Evolutionary conservation across 306 rosid genomes (phyloP), one percentile per base, ranked within the genome.

Genomic region (Castanea crenata): DNA sequence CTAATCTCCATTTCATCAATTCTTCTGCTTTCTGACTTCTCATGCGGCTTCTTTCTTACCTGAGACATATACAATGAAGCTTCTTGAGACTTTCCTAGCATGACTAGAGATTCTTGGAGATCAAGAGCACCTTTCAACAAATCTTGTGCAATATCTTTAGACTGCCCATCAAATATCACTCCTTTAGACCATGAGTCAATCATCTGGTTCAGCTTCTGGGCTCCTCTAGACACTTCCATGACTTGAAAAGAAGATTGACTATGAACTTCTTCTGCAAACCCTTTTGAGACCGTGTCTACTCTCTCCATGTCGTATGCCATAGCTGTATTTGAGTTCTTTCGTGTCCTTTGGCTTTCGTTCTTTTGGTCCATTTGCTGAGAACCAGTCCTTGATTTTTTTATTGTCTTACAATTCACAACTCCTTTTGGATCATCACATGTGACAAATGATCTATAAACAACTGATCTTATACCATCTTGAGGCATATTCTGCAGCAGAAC

Each of bases 371-470:
- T 82, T 75, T 88, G 84, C 68, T 83, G 80, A 73, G 83, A 82
- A 83, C 27, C 74, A 18, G 79, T 81, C 88, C 86, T 89, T 87
- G 83, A 79, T 86, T 74, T 95, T 82, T 88, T 92, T 59, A 87
- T 84, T 76, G 83, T 71, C 78, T 87, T 89, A 80, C 98, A 95
- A 64, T 90, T 91, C 58, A 93, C 93, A 49, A 93, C 97, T 27
- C 98, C 99, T 81, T 86, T 91, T 83, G 97, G 98, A 86, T 95
- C 94, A 70, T 91, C 90, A 88, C 99, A 95, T 75, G 93, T 83
- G 84, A 93, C 79, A 84, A 93, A 89, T 59, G 98, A 86, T 81
- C 88, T 93, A 80, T 89, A 95, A 79, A 89, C 88, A 78, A 86
- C 85, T 87, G 84, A 87, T 86, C 67, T 89, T 18, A 80, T 71